These are phyloP conservation scores for Acidiella bohemica DNA, from an alignment of 495 filamentous ascomycete genomes.

Conservation along the genomic window DNA sequence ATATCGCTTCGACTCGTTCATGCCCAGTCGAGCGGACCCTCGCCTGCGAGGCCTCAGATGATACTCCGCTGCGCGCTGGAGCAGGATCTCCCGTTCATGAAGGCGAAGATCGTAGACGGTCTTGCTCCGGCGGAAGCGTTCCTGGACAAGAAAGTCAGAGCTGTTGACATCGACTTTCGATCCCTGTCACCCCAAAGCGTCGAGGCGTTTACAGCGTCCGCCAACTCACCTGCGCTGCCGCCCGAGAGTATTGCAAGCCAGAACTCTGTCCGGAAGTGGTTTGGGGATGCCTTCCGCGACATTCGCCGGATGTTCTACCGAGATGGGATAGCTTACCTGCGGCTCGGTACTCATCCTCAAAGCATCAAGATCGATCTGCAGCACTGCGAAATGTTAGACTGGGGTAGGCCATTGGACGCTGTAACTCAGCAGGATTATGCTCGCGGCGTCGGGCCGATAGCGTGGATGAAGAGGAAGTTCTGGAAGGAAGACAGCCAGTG, in stretches of 20 bases:
- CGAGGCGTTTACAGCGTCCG: neutral
- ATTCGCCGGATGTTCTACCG: constrained; percentile 8
- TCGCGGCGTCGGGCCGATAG: neutral
- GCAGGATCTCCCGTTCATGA: constrained; percentile 1
- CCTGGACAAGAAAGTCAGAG: constrained; percentile 3
- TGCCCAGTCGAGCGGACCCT: neutral
- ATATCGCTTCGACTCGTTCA: too few relatives aligned
- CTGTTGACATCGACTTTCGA: constrained; percentile 1
- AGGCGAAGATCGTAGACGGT: neutral
- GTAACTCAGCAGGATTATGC: neutral
- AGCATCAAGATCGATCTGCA: constrained; percentile 16
- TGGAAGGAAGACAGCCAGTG: too few relatives aligned
- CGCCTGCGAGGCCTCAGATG: neutral
- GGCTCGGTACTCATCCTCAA: neutral
- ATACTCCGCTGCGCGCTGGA: neutral
- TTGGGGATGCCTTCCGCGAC: neutral
- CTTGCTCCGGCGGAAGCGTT: constrained; percentile 1
- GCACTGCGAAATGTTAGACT: constrained; percentile 7
- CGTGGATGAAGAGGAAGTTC: constrained; percentile 1
- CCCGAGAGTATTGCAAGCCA: neutral
- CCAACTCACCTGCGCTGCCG: neutral
- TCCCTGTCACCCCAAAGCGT: neutral
- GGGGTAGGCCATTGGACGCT: constrained; percentile 1
- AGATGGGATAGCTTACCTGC: constrained; percentile 10
- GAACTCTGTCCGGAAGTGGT: neutral